Percentiles rank a stretch among this genome's conserved stretches.
These are phyloP conservation scores for Rhodotorula sp. DNA, from an alignment of 1,284 basidiomycete species.

Conservation along the genomic window DNA sequence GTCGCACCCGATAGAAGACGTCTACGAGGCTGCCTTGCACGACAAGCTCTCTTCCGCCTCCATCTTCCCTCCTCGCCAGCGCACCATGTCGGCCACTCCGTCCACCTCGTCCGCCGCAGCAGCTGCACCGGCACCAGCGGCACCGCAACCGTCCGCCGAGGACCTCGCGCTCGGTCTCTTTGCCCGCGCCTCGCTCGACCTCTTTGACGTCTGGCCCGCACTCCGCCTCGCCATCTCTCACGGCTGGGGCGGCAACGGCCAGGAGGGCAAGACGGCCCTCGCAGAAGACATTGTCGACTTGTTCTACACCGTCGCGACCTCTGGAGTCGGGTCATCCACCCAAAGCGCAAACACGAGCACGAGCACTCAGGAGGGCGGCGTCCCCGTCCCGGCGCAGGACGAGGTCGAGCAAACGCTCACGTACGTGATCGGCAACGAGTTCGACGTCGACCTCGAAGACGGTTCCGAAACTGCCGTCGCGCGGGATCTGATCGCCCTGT, in stretches of 20 bases:
- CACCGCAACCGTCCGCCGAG: constrained; percentile 5
- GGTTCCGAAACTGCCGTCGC: constrained; percentile 70
- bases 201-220: constrained; percentile 76
- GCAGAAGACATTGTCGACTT: constrained; percentile 73
- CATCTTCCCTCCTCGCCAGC: not conserved
- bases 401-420: constrained; percentile 75
- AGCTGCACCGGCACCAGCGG: not conserved
- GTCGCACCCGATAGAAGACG: too few relatives aligned
- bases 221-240: constrained; percentile 78
- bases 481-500: constrained; percentile 52
- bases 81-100: not conserved
- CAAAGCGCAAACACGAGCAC: not conserved
- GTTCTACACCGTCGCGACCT: constrained; percentile 58
- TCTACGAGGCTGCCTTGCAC: too few relatives aligned
- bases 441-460: constrained; percentile 76
- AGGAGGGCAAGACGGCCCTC: constrained; percentile 53
- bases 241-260: constrained; percentile 64
- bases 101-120: not conserved
- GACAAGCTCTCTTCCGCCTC: not conserved
- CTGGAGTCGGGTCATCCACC: not conserved
- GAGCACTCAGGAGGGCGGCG: constrained; percentile 10
- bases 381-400: constrained; percentile 56
- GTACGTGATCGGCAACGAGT: constrained; percentile 75
- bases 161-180: constrained; percentile 59
- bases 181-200: constrained; percentile 75